These are phyloP conservation scores for Suillus spraguei DNA, from an alignment of 768 basidiomycete species.

Conservation along the genomic window DNA sequence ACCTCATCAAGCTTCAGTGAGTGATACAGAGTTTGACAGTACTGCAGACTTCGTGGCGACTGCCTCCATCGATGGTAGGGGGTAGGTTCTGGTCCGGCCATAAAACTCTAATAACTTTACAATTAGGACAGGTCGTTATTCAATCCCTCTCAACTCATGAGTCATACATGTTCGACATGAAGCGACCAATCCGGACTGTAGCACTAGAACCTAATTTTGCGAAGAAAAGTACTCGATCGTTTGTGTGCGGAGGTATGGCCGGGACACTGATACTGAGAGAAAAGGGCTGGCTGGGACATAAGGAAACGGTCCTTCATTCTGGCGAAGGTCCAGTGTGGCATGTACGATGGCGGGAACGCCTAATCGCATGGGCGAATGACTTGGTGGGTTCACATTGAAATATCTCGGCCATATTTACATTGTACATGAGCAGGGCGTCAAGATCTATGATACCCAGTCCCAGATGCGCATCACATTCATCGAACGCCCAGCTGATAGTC, in stretches of 20 bases:
- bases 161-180: constrained; percentile 85
- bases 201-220: constrained; percentile 91
- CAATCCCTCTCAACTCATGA: constrained; percentile 80
- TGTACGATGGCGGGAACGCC: constrained; percentile 78
- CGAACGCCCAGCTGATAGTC: constrained; percentile 78
- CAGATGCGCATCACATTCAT: constrained; percentile 83
- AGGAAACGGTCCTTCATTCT: constrained; percentile 77
- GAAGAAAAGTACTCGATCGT: constrained; percentile 71
- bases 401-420: constrained; percentile 6
- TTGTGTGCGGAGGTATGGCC: constrained; percentile 92
- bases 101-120: not conserved
- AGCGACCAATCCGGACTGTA: constrained; percentile 88
- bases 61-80: constrained; percentile 90
- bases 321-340: constrained; percentile 97
- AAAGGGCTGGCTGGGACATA: constrained; percentile 96
- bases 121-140: constrained; percentile 85
- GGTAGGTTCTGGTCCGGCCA: not conserved
- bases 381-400: constrained; percentile 49
- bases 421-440: constrained; percentile 70
- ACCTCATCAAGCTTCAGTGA: constrained; percentile 85
- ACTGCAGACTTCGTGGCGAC: constrained; percentile 90
- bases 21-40: constrained; percentile 82
- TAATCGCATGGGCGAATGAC: constrained; percentile 98
- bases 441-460: constrained; percentile 85
- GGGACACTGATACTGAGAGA: constrained; percentile 87